These are phyloP conservation scores for Lentinula raphanica DNA, from an alignment of 768 basidiomycete genomes.

Conservation along the genomic window DNA sequence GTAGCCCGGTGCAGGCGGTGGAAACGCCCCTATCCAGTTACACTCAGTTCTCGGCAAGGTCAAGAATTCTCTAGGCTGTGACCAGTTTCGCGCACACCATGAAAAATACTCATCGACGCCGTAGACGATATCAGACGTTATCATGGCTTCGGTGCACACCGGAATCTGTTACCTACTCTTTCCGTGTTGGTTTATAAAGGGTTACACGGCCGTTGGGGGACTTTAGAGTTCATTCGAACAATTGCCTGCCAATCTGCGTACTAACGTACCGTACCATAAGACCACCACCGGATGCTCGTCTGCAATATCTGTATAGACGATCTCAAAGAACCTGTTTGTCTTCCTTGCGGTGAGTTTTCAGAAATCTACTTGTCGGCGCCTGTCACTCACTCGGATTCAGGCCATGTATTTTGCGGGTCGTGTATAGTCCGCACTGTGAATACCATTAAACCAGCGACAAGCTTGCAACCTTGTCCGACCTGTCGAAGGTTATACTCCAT, in stretches of 20 bases:
- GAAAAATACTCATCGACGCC: neutral
- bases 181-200: constrained; percentile 3
- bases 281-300: constrained; percentile 40
- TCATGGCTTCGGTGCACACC: neutral
- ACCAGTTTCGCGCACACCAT: neutral
- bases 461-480: constrained; percentile 50
- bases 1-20: neutral
- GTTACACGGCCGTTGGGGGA: neutral
- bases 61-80: constrained; percentile 4
- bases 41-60: neutral
- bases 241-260: neutral
- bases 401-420: constrained; percentile 61
- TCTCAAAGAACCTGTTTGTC: constrained; percentile 48
- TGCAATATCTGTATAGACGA: constrained; percentile 61
- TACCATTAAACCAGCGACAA: constrained; percentile 40
- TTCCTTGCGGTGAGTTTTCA: constrained; percentile 55
- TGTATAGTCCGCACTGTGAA: constrained; percentile 50
- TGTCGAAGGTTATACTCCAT: constrained; percentile 53
- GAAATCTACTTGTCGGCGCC: neutral
- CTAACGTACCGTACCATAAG: neutral
- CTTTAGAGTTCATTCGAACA: neutral
- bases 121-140: neutral
- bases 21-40: neutral
- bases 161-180: constrained; percentile 1
- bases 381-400: constrained; percentile 22